Conservation (phyloP, 306 rosid species). For the Mimosa bimucronata region DNA sequence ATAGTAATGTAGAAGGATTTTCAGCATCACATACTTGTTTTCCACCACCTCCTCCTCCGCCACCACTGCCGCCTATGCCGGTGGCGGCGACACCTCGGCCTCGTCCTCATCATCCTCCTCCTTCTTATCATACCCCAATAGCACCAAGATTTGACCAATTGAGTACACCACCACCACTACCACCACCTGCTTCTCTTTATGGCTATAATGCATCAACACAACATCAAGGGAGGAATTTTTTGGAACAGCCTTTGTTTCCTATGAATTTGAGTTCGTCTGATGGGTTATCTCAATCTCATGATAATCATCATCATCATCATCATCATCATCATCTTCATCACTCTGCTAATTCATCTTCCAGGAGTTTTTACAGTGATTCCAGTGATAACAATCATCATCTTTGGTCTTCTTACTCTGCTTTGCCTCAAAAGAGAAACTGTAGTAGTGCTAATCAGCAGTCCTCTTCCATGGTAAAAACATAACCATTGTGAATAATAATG, state of each 20-base stretch:
- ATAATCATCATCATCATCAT: not conserved
- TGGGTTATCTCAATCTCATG: conserved; percentile 32
- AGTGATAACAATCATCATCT: not conserved
- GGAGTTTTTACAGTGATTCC: conserved; percentile 34
- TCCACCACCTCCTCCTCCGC: not conserved
- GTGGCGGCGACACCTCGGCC: not conserved
- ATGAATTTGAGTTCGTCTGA: conserved; percentile 36
- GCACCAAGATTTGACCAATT: conserved; percentile 41
- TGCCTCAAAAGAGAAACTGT: conserved; percentile 34
- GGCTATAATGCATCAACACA: conserved; percentile 1
- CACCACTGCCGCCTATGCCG: not conserved
- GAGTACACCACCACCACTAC: conserved; percentile 21
- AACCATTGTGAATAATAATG: too few species aligned
- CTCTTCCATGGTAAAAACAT: conserved; percentile 42
- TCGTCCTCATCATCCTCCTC: not conserved
- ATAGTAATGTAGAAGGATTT: conserved; percentile 35
- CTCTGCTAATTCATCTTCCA: conserved; percentile 29
- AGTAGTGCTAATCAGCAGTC: conserved; percentile 20
- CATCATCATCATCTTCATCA: not conserved
- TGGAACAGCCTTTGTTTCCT: conserved; percentile 34
- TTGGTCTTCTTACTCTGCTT: conserved; percentile 41
- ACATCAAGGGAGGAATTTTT: conserved; percentile 19
- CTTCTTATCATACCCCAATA: conserved; percentile 14
- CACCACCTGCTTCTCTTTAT: conserved; percentile 15
- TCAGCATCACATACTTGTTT: conserved; percentile 27